phyloP scores from a whole-genome alignment of 2,329 filamentous ascomycete genomes.

The Elsinoe perseae region DNA sequence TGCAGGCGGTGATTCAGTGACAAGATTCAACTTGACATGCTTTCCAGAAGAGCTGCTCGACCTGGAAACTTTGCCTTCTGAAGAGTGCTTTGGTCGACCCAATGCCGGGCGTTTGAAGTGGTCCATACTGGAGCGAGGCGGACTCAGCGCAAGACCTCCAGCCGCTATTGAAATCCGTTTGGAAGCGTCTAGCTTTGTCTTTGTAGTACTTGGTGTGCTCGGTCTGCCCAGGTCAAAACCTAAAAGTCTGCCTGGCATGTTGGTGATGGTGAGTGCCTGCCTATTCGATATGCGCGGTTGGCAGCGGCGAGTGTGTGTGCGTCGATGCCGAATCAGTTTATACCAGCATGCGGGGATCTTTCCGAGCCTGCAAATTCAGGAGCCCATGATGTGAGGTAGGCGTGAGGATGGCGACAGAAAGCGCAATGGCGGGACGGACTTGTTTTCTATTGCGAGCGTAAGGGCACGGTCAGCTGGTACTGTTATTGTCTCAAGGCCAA shows the following conservation, averaged over 20 bases:
- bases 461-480: constrained; percentile 2
- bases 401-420: not conserved
- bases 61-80: constrained; percentile 24
- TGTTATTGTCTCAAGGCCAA: not conserved
- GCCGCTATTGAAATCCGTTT: constrained; percentile 18
- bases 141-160: constrained; percentile 14
- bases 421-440: not conserved
- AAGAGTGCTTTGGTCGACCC: constrained; percentile 20
- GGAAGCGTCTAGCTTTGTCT: constrained; percentile 19
- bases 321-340: not conserved
- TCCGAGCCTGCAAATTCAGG: not conserved
- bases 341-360: not conserved
- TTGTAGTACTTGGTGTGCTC: constrained; percentile 15
- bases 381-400: not conserved
- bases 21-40: constrained; percentile 48
- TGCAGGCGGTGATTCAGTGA: constrained; percentile 78
- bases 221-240: constrained; percentile 26
- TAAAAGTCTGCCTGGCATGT: constrained; percentile 29
- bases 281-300: not conserved
- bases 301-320: not conserved
- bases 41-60: constrained; percentile 23
- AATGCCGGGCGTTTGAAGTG: constrained; percentile 28
- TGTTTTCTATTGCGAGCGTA: not conserved
- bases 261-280: not conserved
- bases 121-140: constrained; percentile 25